Conservation (phyloP, 768 basidiomycete genomes). For the Serendipita sp. region DNA sequence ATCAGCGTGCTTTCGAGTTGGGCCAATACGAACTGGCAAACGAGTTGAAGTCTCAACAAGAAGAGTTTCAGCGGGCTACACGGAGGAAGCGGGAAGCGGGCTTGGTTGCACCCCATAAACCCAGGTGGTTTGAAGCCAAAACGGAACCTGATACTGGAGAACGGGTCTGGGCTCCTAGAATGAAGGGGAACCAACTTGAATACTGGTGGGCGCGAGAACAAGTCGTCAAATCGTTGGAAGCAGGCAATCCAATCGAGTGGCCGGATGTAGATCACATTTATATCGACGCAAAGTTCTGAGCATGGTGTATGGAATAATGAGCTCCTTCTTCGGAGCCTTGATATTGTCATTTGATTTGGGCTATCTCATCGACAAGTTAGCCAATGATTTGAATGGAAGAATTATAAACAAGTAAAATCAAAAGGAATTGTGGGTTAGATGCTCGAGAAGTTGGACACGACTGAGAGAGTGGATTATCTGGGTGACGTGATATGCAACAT, state of each 20-base stretch:
- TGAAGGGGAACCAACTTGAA: constrained; percentile 37
- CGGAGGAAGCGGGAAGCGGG: constrained; percentile 65
- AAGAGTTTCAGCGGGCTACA: constrained; percentile 66
- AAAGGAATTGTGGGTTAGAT: not conserved
- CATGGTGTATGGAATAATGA: not conserved
- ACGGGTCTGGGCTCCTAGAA: constrained; percentile 64
- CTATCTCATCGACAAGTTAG: not conserved
- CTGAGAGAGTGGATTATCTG: not conserved
- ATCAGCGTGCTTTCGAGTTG: constrained; percentile 87
- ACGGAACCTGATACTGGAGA: constrained; percentile 83
- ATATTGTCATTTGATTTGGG: too few species aligned
- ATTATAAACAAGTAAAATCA: not conserved
- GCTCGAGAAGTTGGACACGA: not conserved
- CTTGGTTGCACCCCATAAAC: constrained; percentile 46
- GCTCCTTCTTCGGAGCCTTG: too few species aligned
- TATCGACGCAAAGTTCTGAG: constrained; percentile 37
- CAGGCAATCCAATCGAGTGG: constrained; percentile 31
- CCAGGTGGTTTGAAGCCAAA: constrained; percentile 75
- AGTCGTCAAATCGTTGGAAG: constrained; percentile 29
- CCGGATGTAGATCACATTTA: constrained; percentile 67
- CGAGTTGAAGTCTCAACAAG: constrained; percentile 59
- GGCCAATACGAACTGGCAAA: constrained; percentile 77
- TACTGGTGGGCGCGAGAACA: constrained; percentile 74
- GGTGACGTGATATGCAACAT: not conserved
- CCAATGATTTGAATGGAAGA: not conserved